phyloP scores from a whole-genome alignment of 495 filamentous ascomycete genomes.

The Lasiosphaeria hispida region DNA sequence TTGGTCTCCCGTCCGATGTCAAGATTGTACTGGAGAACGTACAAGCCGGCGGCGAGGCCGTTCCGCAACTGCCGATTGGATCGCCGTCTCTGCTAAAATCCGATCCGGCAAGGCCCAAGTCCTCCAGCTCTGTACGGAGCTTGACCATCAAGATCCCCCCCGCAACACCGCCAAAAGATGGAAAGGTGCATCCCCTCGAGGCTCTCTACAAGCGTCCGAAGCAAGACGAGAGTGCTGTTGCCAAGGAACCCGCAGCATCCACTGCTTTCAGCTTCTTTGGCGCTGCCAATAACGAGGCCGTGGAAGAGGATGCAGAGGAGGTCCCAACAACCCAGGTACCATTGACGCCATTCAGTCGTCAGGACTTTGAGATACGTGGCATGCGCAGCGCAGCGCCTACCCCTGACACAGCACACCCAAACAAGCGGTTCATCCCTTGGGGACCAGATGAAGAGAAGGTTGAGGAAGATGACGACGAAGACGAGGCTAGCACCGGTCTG shows the following conservation, averaged over 20 bases:
- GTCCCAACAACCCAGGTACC: constrained; percentile 46
- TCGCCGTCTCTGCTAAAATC: neutral
- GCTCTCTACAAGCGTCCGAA: constrained; percentile 78
- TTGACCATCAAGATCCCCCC: constrained; percentile 53
- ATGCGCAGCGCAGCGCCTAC: constrained; percentile 86
- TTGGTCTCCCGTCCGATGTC: no score
- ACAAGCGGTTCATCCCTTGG: constrained; percentile 53
- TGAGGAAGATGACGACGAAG: constrained; percentile 33
- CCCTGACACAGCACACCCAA: constrained; percentile 83
- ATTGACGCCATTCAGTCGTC: constrained; percentile 75
- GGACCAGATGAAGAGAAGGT: constrained; percentile 39
- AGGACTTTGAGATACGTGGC: constrained; percentile 70
- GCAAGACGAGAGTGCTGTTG: constrained; percentile 28
- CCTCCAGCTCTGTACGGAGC: constrained; percentile 41
- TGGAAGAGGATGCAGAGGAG: constrained; percentile 44
- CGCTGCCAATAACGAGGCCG: constrained; percentile 39
- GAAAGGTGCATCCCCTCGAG: constrained; percentile 79
- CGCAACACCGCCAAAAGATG: constrained; percentile 33
- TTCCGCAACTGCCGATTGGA: no score
- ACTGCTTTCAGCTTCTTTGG: constrained; percentile 53
- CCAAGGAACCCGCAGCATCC: constrained; percentile 22
- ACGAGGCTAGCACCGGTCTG: neutral
- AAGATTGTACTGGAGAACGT: no score
- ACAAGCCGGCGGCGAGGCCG: no score
- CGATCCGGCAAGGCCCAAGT: constrained; percentile 34